Conservation (phyloP, 768 basidiomycete genomes). For the Lentinus brumalis region DNA sequence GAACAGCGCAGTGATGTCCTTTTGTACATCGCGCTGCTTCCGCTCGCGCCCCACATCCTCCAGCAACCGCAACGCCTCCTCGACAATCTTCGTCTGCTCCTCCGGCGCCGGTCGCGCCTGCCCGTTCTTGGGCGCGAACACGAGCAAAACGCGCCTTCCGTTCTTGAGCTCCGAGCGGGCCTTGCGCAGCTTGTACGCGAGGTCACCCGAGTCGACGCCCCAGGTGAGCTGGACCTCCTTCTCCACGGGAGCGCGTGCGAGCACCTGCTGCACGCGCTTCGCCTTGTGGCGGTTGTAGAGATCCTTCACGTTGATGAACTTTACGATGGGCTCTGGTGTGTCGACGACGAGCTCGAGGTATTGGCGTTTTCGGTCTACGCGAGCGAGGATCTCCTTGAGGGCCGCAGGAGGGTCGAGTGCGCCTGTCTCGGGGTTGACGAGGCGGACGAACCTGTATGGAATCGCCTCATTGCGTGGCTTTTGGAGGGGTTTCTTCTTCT, state of each 20-base stretch:
- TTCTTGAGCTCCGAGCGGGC: slow-evolving; percentile 58
- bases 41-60: slow-evolving; percentile 56
- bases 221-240: slow-evolving; percentile 80
- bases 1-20: slow-evolving; percentile 21
- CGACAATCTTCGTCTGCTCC: slow-evolving; percentile 48
- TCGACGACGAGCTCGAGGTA: slow-evolving; percentile 58
- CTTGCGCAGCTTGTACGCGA: slow-evolving; percentile 66
- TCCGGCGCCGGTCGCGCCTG: slow-evolving; percentile 35
- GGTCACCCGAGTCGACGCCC: slow-evolving; percentile 58
- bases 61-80: slow-evolving; percentile 44
- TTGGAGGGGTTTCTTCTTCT: slow-evolving; percentile 2
- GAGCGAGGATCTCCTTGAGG: slow-evolving; percentile 47
- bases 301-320: slow-evolving; percentile 50
- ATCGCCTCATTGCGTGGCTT: slow-evolving; percentile 44
- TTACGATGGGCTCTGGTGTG: slow-evolving; percentile 59
- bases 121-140: slow-evolving; percentile 53
- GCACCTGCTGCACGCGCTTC: slow-evolving; percentile 33
- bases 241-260: slow-evolving; percentile 32
- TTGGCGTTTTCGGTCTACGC: slow-evolving; percentile 42
- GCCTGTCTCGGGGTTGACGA: slow-evolving; percentile 49
- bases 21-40: slow-evolving; percentile 45
- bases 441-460: slow-evolving; percentile 40
- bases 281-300: slow-evolving; percentile 41
- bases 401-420: slow-evolving; percentile 37
- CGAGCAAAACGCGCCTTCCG: slow-evolving; percentile 58